Evolutionary conservation across 192 early-diverging fungal species (phyloP).

Genomic region (Coemansia sp.): DNA sequence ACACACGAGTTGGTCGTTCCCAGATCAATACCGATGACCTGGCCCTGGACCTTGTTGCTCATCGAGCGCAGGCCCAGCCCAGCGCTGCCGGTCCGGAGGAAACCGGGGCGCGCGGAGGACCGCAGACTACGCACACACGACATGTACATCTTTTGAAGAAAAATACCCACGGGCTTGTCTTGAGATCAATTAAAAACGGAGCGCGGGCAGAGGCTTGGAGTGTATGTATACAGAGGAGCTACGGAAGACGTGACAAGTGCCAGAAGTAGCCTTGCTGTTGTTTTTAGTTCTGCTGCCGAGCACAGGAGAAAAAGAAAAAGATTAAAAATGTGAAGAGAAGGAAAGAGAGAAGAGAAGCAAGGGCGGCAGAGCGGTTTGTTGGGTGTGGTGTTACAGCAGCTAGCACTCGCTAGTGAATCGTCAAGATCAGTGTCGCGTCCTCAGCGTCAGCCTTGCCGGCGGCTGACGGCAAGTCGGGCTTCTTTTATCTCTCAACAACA

Average conservation of each 20-base stretch:
- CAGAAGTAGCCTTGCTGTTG: no score
- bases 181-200: background rate
- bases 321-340: background rate
- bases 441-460: no score
- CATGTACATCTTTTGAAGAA: slow-evolving; percentile 47
- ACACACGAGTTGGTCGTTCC: slow-evolving; percentile 99
- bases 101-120: slow-evolving; percentile 32
- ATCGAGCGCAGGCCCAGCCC: slow-evolving; percentile 35
- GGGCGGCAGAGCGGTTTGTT: background rate
- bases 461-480: no score
- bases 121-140: slow-evolving; percentile 48
- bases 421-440: no score
- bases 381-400: background rate
- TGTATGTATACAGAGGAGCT: slow-evolving; percentile 3
- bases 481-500: no score
- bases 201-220: no score
- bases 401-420: no score
- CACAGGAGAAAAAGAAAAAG: slow-evolving; percentile 4
- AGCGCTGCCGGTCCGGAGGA: slow-evolving; percentile 13
- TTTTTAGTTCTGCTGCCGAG: no score
- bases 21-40: slow-evolving; percentile 97
- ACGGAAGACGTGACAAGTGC: no score
- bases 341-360: background rate
- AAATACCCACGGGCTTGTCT: background rate
- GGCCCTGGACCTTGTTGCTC: slow-evolving; percentile 65